Base-by-base conservation (phyloP, 306 rosid genomes). In the Prinsepia uniflora region DNA sequence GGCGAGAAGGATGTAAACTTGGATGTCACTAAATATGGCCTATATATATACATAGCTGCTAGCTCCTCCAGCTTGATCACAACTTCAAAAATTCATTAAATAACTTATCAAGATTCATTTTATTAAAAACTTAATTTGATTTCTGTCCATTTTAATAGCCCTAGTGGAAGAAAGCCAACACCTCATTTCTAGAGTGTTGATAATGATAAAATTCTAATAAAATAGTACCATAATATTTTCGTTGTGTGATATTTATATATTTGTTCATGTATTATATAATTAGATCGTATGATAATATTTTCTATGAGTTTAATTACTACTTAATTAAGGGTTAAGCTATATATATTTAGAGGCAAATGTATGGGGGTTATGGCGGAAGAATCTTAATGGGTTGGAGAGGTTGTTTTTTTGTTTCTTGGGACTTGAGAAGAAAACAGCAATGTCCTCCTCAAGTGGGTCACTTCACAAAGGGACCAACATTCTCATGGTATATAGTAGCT, bases 401-500 rank as follows among this genome's bases (percentile, higher is more conserved):
- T 76, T 63, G 67, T 22, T n/a, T 24, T 54, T 66, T 43, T 61
- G 78, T 67, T 58, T 74, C 40, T 22, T 56, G 62, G 86, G 84
- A 77, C 20, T 69, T 19, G 86, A 71, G 84, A 64, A 75, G 80
- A 65, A 79, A 84, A 75, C 73, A 80, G 72, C 67, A 58, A 77
- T 75, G 86, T 85, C 90, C 75, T 84, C 82, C 87, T 83, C 84
- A 70, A 74, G 78, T 76, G 82, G 84, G 89, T 86, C 90, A 77
- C 78, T 80, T 84, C 74, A 71, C 79, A 53, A 64, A 86, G 81
- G 85, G 86, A 85, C 90, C 90, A 83, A 86, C 90, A 88, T 87
- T 85, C 86, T 79, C 86, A 76, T 88, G 83, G 83, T 62, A 76
- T 50, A 19, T 80, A 69, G n/a, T n/a, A 30, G 36, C 36, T 30